These are phyloP conservation scores for Psilocybe tampanensis DNA, from an alignment of 768 basidiomycete genomes.

Conservation along the genomic window DNA sequence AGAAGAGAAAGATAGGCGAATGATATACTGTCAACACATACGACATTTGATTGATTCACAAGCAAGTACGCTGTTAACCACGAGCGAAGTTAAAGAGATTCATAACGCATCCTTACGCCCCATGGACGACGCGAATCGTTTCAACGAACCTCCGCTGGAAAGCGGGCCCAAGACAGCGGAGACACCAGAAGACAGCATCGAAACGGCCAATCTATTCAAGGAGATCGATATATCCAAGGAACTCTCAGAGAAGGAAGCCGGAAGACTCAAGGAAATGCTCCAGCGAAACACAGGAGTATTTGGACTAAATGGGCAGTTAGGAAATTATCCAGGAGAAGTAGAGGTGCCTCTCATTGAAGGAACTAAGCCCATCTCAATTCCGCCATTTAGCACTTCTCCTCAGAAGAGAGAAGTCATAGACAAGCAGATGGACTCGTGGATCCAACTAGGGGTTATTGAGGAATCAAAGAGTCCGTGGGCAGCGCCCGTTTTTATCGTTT, in stretches of 20 bases:
- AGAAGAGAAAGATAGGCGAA: no score
- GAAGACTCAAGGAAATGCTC: slow-evolving; percentile 10
- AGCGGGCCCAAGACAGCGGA: no score
- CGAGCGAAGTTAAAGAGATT: no score
- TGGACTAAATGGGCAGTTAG: slow-evolving; percentile 7
- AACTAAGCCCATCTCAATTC: slow-evolving; percentile 27
- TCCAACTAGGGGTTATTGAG: slow-evolving; percentile 39
- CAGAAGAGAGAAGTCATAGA: slow-evolving; percentile 28
- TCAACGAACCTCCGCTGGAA: no score
- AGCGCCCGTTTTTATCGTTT: slow-evolving; percentile 33
- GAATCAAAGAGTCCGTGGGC: slow-evolving; percentile 40
- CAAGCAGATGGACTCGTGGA: slow-evolving; percentile 29
- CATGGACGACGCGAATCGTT: no score
- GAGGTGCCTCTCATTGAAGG: slow-evolving; percentile 17
- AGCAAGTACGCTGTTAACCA: no score
- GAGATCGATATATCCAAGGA: not conserved
- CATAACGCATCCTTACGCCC: no score
- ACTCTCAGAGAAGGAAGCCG: not conserved
- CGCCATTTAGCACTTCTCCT: slow-evolving; percentile 25
- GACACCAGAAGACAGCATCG: no score
- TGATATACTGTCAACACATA: not conserved
- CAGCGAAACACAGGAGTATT: slow-evolving; percentile 1
- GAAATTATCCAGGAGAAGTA: not conserved
- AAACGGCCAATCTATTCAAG: no score
- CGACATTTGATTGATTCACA: not conserved